Conservation (phyloP, 371 early-diverging fungal genomes). For the Apophysomyces trapeziformis region DNA sequence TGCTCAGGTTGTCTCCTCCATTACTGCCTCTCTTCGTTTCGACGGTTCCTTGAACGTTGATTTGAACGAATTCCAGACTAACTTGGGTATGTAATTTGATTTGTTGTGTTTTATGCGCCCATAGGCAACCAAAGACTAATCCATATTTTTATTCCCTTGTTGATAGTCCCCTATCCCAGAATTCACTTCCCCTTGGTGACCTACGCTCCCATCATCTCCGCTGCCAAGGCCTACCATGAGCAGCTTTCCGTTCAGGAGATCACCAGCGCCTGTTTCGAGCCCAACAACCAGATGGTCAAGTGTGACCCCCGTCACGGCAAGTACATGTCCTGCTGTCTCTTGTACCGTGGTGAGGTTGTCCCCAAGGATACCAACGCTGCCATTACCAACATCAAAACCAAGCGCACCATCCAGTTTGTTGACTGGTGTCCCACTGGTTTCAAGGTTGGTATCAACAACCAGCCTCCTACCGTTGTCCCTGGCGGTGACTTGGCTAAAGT, state of each 20-base stretch:
- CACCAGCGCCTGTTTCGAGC: constrained; percentile 91
- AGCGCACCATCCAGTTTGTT: constrained; percentile 91
- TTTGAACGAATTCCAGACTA: constrained; percentile 95
- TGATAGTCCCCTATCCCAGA: constrained; percentile 91
- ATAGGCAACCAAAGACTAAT: neutral
- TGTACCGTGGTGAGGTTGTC: constrained; percentile 93
- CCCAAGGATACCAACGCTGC: constrained; percentile 86
- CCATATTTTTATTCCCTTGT: neutral
- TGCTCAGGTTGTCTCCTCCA: constrained; percentile 98
- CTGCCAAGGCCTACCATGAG: constrained; percentile 91
- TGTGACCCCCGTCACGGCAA: constrained; percentile 93
- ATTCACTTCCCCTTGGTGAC: constrained; percentile 95
- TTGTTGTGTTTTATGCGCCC: neutral
- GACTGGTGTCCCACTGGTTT: constrained; percentile 98
- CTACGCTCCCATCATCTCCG: constrained; percentile 90
- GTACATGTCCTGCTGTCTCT: constrained; percentile 93
- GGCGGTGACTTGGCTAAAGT: constrained; percentile 89
- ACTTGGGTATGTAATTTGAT: constrained; percentile 66
- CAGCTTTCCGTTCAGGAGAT: constrained; percentile 88
- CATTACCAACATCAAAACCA: constrained; percentile 86
- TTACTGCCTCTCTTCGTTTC: constrained; percentile 98
- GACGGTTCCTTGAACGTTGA: constrained; percentile 95
- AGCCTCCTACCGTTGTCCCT: constrained; percentile 84
- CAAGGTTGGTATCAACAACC: constrained; percentile 95
- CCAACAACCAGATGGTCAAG: constrained; percentile 95